Evolutionary conservation across 1,284 basidiomycete genomes (phyloP).

Genomic region (Anthracocystis walkeri): DNA sequence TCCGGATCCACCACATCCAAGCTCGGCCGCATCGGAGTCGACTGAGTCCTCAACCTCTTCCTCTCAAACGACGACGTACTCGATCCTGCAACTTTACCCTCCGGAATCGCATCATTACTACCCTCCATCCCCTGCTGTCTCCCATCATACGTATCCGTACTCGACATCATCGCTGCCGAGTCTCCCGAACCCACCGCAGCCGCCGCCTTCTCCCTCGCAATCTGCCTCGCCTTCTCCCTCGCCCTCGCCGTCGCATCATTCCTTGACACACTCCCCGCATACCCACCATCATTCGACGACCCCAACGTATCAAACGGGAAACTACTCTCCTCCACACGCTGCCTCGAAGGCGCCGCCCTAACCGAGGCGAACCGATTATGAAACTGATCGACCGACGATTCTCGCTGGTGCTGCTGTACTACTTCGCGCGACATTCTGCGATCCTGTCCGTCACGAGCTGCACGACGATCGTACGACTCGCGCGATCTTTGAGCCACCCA

Average conservation of each 20-base stretch:
- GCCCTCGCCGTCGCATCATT: slow-evolving; percentile 37
- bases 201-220: slow-evolving; percentile 35
- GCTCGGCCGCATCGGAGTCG: slow-evolving; percentile 44
- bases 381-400: slow-evolving; percentile 41
- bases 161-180: slow-evolving; percentile 4
- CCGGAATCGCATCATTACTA: slow-evolving; percentile 21
- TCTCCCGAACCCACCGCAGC: not conserved
- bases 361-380: slow-evolving; percentile 40
- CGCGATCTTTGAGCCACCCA: slow-evolving; percentile 19
- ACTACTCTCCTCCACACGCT: slow-evolving; percentile 7
- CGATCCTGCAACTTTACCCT: not conserved
- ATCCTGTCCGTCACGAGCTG: too few species aligned
- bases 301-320: slow-evolving; percentile 16
- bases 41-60: slow-evolving; percentile 36
- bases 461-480: slow-evolving; percentile 16
- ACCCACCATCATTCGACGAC: not conserved
- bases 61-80: slow-evolving; percentile 18
- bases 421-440: slow-evolving; percentile 30
- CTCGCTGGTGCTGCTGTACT: slow-evolving; percentile 26
- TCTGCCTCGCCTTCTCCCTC: slow-evolving; percentile 25
- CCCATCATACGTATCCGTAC: slow-evolving; percentile 2
- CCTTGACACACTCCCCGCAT: not conserved
- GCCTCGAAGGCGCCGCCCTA: slow-evolving; percentile 4
- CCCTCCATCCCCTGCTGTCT: slow-evolving; percentile 4
- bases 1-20: slow-evolving; percentile 13